Evolutionary conservation across 441 rosid genomes (phyloP).

Genomic region (Erodium texanum): DNA sequence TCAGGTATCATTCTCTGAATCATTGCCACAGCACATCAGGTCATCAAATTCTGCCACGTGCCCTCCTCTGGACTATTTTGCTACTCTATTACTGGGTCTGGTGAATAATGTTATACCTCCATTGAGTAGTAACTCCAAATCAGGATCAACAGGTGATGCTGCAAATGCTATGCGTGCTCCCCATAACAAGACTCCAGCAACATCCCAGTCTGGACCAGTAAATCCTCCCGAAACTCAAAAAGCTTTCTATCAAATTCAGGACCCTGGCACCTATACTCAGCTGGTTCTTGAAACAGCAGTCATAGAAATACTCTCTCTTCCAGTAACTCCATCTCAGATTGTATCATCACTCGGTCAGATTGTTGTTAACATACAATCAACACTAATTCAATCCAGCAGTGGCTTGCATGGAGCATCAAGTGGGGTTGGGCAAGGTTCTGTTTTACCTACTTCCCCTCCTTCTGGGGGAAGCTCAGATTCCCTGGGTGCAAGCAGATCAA

Average conservation of each 20-base stretch:
- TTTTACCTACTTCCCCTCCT: conserved; percentile 85
- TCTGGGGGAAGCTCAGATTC: conserved; percentile 98
- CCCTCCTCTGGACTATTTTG: conserved; percentile 94
- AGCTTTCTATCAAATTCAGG: conserved; percentile 94
- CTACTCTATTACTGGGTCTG: conserved; percentile 68
- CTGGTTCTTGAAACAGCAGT: conserved; percentile 92
- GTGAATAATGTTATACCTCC: conserved; percentile 93
- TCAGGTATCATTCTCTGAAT: conserved; percentile 93
- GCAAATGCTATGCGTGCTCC: conserved; percentile 47
- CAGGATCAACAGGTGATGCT: conserved; percentile 55
- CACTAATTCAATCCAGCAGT: conserved; percentile 84
- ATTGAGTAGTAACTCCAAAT: conserved; percentile 58
- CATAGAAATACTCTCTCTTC: conserved; percentile 90
- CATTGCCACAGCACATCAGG: conserved; percentile 75
- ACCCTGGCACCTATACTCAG: conserved; percentile 92
- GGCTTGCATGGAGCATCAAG: conserved; percentile 68
- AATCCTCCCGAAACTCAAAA: conserved; percentile 71
- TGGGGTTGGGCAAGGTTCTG: conserved; percentile 64
- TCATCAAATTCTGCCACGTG: conserved; percentile 54
- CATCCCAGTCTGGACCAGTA: conserved; percentile 65
- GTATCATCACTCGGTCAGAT: conserved; percentile 82
- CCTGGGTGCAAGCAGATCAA: conserved; percentile 73
- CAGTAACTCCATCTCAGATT: conserved; percentile 72
- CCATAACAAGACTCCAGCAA: conserved; percentile 54
- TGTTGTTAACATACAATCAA: conserved; percentile 82